Conservation (phyloP, 768 basidiomycete species). For the Mycena olivaceomarginata region DNA sequence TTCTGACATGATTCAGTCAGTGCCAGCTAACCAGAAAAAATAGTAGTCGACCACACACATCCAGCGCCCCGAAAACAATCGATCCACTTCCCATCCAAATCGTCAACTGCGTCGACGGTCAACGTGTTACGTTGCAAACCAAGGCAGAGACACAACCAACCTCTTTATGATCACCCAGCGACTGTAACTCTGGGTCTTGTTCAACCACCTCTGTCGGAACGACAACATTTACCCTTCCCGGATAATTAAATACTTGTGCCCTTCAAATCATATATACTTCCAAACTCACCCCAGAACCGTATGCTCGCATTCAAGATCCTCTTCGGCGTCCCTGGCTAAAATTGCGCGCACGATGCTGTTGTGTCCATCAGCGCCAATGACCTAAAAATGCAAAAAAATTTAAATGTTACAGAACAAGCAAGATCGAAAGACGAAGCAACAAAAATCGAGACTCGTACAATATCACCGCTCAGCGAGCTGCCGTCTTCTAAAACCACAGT, state of each 20-base stretch:
- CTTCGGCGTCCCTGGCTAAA: conserved; percentile 1
- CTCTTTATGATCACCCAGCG: conserved; percentile 21
- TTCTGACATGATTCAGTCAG: conserved; percentile 1
- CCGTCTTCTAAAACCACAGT: conserved; percentile 23
- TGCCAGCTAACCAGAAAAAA: background rate
- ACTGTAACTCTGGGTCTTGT: background rate
- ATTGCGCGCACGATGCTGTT: conserved; percentile 58
- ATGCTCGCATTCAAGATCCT: background rate
- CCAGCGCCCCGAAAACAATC: conserved; percentile 10
- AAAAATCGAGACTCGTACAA: conserved; percentile 11
- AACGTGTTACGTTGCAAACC: background rate
- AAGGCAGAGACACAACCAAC: conserved; percentile 1
- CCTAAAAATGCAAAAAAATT: conserved; percentile 11
- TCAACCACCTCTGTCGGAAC: conserved; percentile 18
- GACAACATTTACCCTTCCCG: conserved; percentile 21
- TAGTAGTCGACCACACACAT: background rate
- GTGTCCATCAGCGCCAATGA: conserved; percentile 49
- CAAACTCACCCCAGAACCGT: conserved; percentile 18
- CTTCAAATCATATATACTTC: background rate
- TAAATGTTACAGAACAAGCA: no score
- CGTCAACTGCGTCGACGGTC: conserved; percentile 2
- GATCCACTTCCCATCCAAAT: conserved; percentile 38
- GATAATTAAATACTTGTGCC: background rate
- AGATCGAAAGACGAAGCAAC: background rate
- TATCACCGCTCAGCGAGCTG: conserved; percentile 20